Evolutionary conservation across 176 grass and related monocot genomes (phyloP).

Genomic region (Oryza rufipogon): DNA sequence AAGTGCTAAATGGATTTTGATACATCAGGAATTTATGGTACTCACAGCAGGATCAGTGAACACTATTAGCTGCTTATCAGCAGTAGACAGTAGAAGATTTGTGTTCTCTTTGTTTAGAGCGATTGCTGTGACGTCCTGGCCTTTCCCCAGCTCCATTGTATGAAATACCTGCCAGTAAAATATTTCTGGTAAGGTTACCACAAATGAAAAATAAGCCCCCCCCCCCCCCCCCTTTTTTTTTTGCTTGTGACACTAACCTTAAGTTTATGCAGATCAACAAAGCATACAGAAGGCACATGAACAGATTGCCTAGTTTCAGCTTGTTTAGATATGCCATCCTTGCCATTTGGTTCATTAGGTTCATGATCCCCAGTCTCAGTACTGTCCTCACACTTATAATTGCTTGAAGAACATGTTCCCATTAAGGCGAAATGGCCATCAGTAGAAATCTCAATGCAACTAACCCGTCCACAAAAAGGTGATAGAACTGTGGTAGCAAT

Average conservation of each 20-base stretch:
- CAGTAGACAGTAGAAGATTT: conserved; percentile 92
- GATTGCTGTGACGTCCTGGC: conserved; percentile 78
- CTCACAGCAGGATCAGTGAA: conserved; percentile 96
- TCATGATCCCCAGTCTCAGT: conserved; percentile 43
- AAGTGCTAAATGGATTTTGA: conserved; percentile 2
- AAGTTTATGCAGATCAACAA: conserved; percentile 88
- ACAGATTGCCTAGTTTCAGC: conserved; percentile 52
- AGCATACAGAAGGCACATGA: conserved; percentile 86
- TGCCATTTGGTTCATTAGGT: conserved; percentile 17
- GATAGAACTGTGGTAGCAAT: conserved; percentile 66
- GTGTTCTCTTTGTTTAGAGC: conserved; percentile 93
- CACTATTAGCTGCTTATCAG: conserved; percentile 81
- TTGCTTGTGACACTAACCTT: conserved; percentile 61
- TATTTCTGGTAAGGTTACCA: conserved; percentile 15
- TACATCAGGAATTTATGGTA: conserved; percentile 31
- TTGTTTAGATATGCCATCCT: conserved; percentile 34
- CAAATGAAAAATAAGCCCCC: conserved; percentile 22
- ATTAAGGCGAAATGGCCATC: conserved; percentile 88
- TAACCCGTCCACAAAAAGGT: conserved; percentile 74
- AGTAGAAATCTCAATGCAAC: conserved; percentile 88
- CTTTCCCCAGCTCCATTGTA: conserved; percentile 62
- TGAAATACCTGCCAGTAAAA: conserved; percentile 71
- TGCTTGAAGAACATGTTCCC: conserved; percentile 54
- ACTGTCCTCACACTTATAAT: conserved; percentile 50
- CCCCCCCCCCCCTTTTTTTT: background rate